Evolutionary conservation across 345 rosid genomes (phyloP).

Genomic region (Jatropha curcas): DNA sequence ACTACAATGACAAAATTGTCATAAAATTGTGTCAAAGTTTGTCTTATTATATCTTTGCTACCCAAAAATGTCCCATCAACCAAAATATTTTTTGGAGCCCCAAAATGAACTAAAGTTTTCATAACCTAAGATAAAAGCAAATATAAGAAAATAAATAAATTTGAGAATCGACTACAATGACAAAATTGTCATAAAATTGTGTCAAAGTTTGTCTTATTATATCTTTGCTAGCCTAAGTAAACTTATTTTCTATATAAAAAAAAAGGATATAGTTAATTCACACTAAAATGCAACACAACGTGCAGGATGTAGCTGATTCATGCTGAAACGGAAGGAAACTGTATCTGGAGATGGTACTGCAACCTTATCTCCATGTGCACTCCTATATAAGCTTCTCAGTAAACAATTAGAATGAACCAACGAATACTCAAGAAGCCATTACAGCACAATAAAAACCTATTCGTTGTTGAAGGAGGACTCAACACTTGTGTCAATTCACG

Average conservation of each 20-base stretch:
- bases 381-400: neutral
- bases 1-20: neutral
- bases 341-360: too few species aligned
- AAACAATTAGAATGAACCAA: neutral
- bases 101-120: slow-evolving; percentile 91
- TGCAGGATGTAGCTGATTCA: too few species aligned
- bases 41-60: too few species aligned
- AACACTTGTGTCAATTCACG: neutral
- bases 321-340: too few species aligned
- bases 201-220: too few species aligned
- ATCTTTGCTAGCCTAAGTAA: too few species aligned
- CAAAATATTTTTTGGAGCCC: slow-evolving; percentile 78
- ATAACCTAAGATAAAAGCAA: slow-evolving; percentile 52
- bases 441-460: too few species aligned
- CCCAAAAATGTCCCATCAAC: slow-evolving; percentile 88
- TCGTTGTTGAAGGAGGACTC: neutral
- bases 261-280: too few species aligned
- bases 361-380: neutral
- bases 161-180: neutral
- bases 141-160: too few species aligned
- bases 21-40: too few species aligned
- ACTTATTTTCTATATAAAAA: too few species aligned
- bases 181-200: neutral
- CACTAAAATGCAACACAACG: too few species aligned
- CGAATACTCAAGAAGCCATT: neutral